These are phyloP conservation scores for Cercospora sp. DNA, from an alignment of 2,329 filamentous ascomycete species.

Conservation along the genomic window DNA sequence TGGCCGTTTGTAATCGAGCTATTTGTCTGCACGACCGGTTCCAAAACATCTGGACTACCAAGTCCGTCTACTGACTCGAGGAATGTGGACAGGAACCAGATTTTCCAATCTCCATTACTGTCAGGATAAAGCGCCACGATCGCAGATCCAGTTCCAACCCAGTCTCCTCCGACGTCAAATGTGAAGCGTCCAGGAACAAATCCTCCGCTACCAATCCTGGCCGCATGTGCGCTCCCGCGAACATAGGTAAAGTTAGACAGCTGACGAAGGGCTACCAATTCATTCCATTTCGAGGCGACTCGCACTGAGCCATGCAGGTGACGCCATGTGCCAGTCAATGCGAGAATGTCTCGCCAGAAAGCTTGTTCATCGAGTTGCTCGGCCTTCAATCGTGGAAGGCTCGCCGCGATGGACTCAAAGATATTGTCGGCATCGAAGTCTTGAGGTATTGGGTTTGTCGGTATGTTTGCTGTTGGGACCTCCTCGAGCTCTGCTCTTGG, in stretches of 20 bases:
- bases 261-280: background rate
- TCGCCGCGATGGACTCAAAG: background rate
- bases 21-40: background rate
- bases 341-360: background rate
- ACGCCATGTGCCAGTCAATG: background rate
- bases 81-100: background rate
- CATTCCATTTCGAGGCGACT: background rate
- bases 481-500: background rate
- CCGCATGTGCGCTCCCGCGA: background rate
- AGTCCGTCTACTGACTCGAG: background rate
- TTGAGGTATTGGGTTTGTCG: background rate
- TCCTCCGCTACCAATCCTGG: background rate
- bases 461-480: background rate
- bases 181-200: background rate
- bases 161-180: background rate
- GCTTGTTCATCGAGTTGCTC: background rate
- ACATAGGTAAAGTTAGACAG: background rate
- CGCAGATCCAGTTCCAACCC: background rate
- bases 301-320: background rate
- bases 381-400: background rate
- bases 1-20: background rate
- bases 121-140: background rate
- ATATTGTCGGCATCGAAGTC: background rate
- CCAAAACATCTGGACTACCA: background rate
- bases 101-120: background rate